A percentile compares a stretch with the other conserved stretches of the same genome.
Evolutionary conservation across 176 grass and related monocot species (phyloP).

Genomic region (bread wheat (Triticum aestivum)): IWGSC_CS_RefSeq_v2.1 NC_057806.1:414900345-414900844

Average conservation of each 20-base stretch:
- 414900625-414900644: not conserved
- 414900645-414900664: not conserved
- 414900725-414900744: not conserved
- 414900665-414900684: no score
- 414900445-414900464: slow-evolving; percentile 91
- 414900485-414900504: not conserved
- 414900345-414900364: not conserved
- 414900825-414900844: not conserved
- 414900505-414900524: slow-evolving; percentile 23
- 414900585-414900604: slow-evolving; percentile 1
- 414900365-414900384: no score
- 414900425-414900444: slow-evolving; percentile 12
- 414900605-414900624: not conserved
- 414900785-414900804: not conserved
- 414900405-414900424: slow-evolving; percentile 16
- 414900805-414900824: not conserved
- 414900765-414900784: not conserved
- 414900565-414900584: not conserved
- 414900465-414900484: slow-evolving; percentile 54
- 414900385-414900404: slow-evolving; percentile 10
- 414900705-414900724: not conserved
- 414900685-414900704: no score
- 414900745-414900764: not conserved
- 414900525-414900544: slow-evolving; percentile 62
- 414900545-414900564: not conserved